These are phyloP conservation scores for Pseudoneurospora amorphoporcata DNA, from an alignment of 495 filamentous ascomycete genomes.

Conservation along the genomic window DNA sequence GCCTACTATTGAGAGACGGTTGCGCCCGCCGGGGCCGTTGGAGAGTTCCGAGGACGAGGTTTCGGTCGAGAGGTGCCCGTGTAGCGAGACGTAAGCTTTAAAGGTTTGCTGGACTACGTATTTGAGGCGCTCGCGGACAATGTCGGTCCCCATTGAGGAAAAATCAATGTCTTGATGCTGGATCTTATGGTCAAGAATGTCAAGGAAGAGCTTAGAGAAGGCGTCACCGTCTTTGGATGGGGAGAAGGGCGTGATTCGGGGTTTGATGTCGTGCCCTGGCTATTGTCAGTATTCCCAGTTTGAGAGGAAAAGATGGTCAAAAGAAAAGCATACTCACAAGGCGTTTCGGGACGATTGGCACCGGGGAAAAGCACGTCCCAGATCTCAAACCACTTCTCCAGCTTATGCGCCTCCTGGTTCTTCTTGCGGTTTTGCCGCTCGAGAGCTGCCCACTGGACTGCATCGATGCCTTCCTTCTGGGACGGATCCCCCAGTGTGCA, in stretches of 20 bases:
- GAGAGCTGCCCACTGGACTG: conserved; percentile 18
- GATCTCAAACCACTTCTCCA: conserved; percentile 22
- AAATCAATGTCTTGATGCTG: conserved; percentile 14
- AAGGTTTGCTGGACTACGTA: conserved; percentile 14
- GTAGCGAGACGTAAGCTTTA: conserved; percentile 10
- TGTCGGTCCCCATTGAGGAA: neutral
- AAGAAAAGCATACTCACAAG: conserved; percentile 8
- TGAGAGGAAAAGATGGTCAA: neutral
- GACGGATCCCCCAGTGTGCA: conserved; percentile 12
- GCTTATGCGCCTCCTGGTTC: conserved; percentile 15
- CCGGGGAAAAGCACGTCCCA: conserved; percentile 19
- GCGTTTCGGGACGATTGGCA: conserved; percentile 9
- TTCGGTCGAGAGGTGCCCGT: conserved; percentile 7
- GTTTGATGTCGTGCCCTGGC: conserved; percentile 14
- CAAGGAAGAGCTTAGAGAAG: conserved; percentile 16
- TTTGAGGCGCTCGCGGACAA: conserved; percentile 9
- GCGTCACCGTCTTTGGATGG: conserved; percentile 12
- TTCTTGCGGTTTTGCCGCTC: conserved; percentile 18
- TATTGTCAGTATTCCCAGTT: neutral
- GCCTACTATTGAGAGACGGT: neutral
- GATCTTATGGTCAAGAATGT: conserved; percentile 19
- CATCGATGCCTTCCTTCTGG: conserved; percentile 15
- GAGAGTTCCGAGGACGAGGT: conserved; percentile 10
- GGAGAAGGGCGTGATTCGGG: neutral
- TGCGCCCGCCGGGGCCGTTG: neutral